Percentiles rank a stretch among this genome's conserved stretches.
These are phyloP conservation scores for Tirmania nivea DNA, from an alignment of 495 filamentous ascomycete species.

Conservation along the genomic window DNA sequence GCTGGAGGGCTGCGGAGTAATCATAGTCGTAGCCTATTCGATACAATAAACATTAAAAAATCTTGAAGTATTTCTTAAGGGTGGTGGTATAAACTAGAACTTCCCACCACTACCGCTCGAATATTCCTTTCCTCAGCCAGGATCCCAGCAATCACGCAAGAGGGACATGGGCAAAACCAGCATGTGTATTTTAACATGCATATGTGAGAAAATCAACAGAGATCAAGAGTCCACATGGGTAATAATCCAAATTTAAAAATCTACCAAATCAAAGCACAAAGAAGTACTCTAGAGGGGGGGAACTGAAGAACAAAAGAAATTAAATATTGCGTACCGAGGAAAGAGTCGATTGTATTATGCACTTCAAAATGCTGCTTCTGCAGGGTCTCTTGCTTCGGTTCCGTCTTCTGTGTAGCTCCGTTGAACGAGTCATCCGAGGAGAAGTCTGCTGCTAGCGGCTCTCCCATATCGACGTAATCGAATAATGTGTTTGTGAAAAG, in stretches of 20 bases:
- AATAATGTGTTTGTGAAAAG: constrained; percentile 89
- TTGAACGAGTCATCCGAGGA: not conserved
- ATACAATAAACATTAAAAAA: too few relatives aligned
- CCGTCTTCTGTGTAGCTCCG: not conserved
- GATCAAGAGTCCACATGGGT: not conserved
- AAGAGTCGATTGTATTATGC: not conserved
- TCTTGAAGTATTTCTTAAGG: too few relatives aligned
- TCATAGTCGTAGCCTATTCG: not conserved
- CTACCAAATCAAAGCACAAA: not conserved
- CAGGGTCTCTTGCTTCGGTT: not conserved
- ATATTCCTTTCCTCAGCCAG: not conserved
- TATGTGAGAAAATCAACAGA: not conserved
- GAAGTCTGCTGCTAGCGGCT: constrained; percentile 4
- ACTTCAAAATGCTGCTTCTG: not conserved
- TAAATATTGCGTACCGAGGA: not conserved
- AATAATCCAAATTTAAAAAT: too few relatives aligned
- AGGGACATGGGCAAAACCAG: not conserved
- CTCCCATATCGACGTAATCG: constrained; percentile 60
- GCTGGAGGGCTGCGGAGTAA: not conserved
- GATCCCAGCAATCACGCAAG: not conserved
- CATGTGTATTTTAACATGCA: not conserved
- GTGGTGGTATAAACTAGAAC: not conserved
- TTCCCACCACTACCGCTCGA: not conserved
- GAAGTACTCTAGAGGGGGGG: not conserved
- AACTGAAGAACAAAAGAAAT: not conserved